Evolutionary conservation across 768 basidiomycete species (phyloP).

Genomic region (Sporobolomyces roseus): DNA sequence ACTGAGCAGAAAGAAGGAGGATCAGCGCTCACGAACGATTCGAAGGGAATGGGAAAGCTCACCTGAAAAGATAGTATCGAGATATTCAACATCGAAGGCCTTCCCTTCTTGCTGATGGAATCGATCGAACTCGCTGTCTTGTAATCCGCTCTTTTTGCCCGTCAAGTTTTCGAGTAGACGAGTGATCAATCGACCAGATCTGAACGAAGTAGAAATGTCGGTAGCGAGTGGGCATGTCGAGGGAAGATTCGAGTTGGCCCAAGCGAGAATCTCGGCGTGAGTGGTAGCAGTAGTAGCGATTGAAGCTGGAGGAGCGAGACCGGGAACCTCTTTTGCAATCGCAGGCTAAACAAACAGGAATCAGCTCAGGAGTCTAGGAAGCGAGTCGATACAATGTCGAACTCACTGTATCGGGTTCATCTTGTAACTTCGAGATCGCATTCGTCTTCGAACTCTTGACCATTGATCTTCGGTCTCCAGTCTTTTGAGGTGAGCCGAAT

Average conservation of each 20-base stretch:
- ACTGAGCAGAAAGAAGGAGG: conserved; percentile 50
- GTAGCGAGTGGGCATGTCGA: conserved; percentile 55
- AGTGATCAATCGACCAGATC: conserved; percentile 68
- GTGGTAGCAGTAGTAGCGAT: not conserved
- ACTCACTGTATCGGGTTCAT: conserved; percentile 9
- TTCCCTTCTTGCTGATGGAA: conserved; percentile 29
- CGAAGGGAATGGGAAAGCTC: conserved; percentile 46
- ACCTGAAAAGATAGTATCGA: conserved; percentile 35
- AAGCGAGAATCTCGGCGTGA: conserved; percentile 60
- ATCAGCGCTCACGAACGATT: conserved; percentile 47
- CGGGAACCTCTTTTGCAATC: not conserved
- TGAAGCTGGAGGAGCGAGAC: not conserved
- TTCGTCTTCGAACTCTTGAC: conserved; percentile 20
- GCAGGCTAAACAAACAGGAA: not conserved
- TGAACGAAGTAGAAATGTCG: conserved; percentile 50
- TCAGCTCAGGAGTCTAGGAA: not conserved
- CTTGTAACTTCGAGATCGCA: not conserved
- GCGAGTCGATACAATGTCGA: not conserved
- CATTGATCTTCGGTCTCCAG: conserved; percentile 8
- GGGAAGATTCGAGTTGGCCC: conserved; percentile 85
- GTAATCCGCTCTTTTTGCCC: conserved; percentile 42
- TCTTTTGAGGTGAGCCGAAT: conserved; percentile 1
- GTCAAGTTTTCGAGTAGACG: conserved; percentile 67
- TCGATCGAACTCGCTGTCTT: conserved; percentile 32
- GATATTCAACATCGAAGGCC: conserved; percentile 29